Base-by-base conservation (phyloP, 768 basidiomycete genomes). In the Porphyrellus cyaneotinctus region DNA sequence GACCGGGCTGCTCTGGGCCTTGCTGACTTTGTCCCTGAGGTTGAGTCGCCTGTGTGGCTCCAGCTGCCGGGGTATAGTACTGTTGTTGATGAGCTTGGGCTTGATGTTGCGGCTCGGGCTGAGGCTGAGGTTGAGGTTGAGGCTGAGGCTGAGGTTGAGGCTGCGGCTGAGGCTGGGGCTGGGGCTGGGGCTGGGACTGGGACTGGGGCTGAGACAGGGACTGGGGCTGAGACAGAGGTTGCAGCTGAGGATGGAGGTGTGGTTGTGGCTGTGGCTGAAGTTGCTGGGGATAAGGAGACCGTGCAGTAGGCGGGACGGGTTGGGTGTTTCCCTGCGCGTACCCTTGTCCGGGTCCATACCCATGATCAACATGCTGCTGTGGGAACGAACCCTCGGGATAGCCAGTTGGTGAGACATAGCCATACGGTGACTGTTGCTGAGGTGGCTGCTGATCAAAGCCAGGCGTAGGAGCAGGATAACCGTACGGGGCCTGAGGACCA, bases 381-480 rank as follows among this genome's bases (percentile, higher is more conserved):
- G 69, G 54, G 48, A 58, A 60, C 39, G 64, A 43, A 39, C 39
- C 36, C 35, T 72, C 70, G 6, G 58, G 54, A 37, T 70, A 64
- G 26, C 59, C 57, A 33, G 62, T 49, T 20, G 60, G 55, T 4
- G 55, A 52, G 24, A 32, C 55, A 51, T 69, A 62, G 17, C 61
- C 66, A 7, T 67, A 69, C 13, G 58, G 56, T 41, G 69, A 61
- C 12, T 62, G 52, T 43, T 70, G 66, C 15, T 67, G 62, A 52
- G 71, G 76, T n/a, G 65, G 59, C 36, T 67, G 68, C 44, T 78
- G 79, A 5, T 77, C 77, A 56, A 79, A 81, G 8, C 68, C 60
- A 13, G 66, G 58, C 13, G 62, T 61, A 24, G 53, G 45, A 6
- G 60, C 39, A 2, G 76, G 74, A 58, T 78, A 84, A 6, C 76